Percentiles rank a stretch among this genome's conserved stretches.
Evolutionary conservation across 1,284 basidiomycete species (phyloP).

Genomic region (Vanrija pseudolonga): DNA sequence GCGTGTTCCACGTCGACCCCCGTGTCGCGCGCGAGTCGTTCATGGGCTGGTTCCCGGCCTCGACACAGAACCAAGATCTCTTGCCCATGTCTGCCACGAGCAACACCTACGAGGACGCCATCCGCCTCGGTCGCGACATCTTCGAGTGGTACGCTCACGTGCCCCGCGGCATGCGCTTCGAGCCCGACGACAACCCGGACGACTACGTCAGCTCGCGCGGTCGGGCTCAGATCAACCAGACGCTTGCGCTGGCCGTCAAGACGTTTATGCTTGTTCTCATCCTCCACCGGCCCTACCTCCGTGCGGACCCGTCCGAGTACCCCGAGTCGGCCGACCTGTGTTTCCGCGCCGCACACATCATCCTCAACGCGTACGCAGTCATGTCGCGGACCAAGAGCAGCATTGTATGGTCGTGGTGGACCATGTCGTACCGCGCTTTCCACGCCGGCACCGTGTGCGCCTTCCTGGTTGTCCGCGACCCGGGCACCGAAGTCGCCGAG

Average conservation of each 20-base stretch:
- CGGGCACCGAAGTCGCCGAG: conserved; percentile 35
- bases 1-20: conserved; percentile 42
- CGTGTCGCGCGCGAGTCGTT: conserved; percentile 31
- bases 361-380: conserved; percentile 38
- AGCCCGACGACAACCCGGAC: conserved; percentile 31
- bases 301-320: conserved; percentile 45
- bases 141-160: conserved; percentile 43
- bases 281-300: conserved; percentile 47
- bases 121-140: conserved; percentile 45
- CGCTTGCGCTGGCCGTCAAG: conserved; percentile 43
- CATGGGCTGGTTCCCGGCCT: conserved; percentile 43
- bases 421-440: conserved; percentile 45
- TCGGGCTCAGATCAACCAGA: conserved; percentile 37
- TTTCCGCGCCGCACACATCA: conserved; percentile 37
- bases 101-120: conserved; percentile 45
- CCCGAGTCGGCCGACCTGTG: conserved; percentile 46
- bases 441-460: conserved; percentile 48
- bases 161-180: conserved; percentile 42
- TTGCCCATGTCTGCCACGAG: conserved; percentile 7
- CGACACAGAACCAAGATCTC: conserved; percentile 14
- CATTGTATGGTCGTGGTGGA: conserved; percentile 49
- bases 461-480: conserved; percentile 47
- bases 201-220: conserved; percentile 22
- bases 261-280: conserved; percentile 47
- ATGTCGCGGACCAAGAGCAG: conserved; percentile 37